A percentile compares a stretch with the other conserved stretches of the same genome.
Evolutionary conservation across 1,284 basidiomycete species (phyloP).

Genomic region (Rhodotorula sp.): DNA sequence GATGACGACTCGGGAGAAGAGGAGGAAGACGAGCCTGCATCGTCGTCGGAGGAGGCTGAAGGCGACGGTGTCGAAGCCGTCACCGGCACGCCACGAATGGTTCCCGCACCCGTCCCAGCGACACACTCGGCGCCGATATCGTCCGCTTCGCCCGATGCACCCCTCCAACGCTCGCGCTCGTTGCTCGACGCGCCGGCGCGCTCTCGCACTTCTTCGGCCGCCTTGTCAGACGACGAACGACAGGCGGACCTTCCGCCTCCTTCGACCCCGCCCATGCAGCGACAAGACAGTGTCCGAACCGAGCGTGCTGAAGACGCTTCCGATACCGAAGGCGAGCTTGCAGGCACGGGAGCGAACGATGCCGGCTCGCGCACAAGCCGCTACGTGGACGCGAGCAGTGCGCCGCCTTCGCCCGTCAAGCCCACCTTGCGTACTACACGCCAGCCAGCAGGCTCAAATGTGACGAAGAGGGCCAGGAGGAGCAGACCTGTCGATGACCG

Average conservation of each 20-base stretch:
- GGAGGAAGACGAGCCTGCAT: slow-evolving; percentile 8
- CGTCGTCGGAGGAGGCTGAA: neutral
- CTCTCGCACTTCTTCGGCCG: slow-evolving; percentile 19
- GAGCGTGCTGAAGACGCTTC: neutral
- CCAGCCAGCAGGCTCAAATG: slow-evolving; percentile 36
- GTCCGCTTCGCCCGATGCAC: neutral
- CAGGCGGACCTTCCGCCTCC: neutral
- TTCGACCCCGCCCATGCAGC: neutral
- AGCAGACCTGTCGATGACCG: neutral
- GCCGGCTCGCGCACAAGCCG: neutral
- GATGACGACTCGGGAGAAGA: slow-evolving; percentile 35
- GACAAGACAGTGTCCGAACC: neutral
- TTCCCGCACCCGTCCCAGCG: neutral
- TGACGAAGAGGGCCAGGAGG: neutral
- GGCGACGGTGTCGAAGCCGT: neutral
- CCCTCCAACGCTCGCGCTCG: neutral
- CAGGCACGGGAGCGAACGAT: neutral
- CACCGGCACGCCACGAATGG: too few relatives aligned
- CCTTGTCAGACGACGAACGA: slow-evolving; percentile 19
- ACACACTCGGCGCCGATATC: neutral
- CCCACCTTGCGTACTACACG: slow-evolving; percentile 18
- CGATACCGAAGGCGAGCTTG: neutral
- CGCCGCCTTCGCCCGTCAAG: slow-evolving; percentile 31
- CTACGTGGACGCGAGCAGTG: slow-evolving; percentile 27
- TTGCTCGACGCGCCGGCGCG: slow-evolving; percentile 1